A percentile compares a stretch with the other conserved stretches of the same genome.
Conservation (phyloP, 495 filamentous ascomycete genomes). For the Neurospora africana region DNA sequence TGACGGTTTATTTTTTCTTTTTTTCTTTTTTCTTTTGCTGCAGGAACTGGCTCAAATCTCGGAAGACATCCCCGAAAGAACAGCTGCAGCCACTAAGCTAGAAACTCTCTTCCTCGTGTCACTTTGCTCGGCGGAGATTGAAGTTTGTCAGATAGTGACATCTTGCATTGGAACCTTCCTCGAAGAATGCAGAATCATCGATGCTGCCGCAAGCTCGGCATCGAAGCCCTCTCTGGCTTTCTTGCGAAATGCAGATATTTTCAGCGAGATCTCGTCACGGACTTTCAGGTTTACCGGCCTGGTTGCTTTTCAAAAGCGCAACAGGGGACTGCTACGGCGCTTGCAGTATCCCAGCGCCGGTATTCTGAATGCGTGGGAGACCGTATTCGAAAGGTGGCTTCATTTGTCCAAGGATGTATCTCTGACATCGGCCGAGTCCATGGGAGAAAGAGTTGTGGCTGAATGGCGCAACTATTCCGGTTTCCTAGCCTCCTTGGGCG, state of each 20-base stretch:
- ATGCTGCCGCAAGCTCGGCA: constrained; percentile 33
- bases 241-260: constrained; percentile 49
- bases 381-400: constrained; percentile 50
- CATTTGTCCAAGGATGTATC: constrained; percentile 49
- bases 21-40: neutral
- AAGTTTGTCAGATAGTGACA: constrained; percentile 51
- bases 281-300: constrained; percentile 54
- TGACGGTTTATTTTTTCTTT: neutral
- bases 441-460: constrained; percentile 43
- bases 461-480: constrained; percentile 60
- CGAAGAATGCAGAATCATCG: constrained; percentile 47
- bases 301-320: constrained; percentile 55
- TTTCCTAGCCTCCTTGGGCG: constrained; percentile 55
- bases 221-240: constrained; percentile 38
- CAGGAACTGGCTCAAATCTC: constrained; percentile 38
- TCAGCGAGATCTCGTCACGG: constrained; percentile 49
- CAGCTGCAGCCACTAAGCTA: constrained; percentile 36
- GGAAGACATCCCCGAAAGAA: constrained; percentile 41
- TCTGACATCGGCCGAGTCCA: constrained; percentile 31
- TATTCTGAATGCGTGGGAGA: constrained; percentile 54
- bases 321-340: constrained; percentile 43
- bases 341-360: constrained; percentile 50
- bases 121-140: constrained; percentile 52
- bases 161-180: constrained; percentile 51
- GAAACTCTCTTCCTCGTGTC: constrained; percentile 51